Conservation (phyloP, 495 filamentous ascomycete genomes). For the Viridothelium virens region DNA sequence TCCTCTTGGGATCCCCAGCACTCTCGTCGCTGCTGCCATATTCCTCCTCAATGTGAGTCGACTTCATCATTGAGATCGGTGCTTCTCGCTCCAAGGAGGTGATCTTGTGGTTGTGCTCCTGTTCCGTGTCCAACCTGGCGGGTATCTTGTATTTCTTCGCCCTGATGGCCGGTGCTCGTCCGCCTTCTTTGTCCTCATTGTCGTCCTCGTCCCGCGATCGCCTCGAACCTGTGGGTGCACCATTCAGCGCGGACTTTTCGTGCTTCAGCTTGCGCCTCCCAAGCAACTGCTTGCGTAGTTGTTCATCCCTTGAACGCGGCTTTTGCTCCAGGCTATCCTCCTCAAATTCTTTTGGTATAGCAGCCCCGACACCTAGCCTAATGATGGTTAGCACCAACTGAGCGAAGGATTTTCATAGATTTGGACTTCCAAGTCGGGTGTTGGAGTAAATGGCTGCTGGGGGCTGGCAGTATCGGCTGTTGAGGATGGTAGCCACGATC, state of each 20-base stretch:
- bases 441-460: slow-evolving; percentile 12
- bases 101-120: neutral
- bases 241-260: slow-evolving; percentile 23
- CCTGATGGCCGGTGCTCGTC: slow-evolving; percentile 28
- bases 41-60: too few species aligned
- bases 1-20: neutral
- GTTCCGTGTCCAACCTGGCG: neutral
- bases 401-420: too few species aligned
- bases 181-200: slow-evolving; percentile 30
- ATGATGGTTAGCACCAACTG: neutral
- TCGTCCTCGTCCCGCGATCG: slow-evolving; percentile 26
- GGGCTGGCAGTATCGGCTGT: slow-evolving; percentile 33
- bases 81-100: neutral
- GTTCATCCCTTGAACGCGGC: slow-evolving; percentile 36
- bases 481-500: slow-evolving; percentile 45
- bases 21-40: neutral
- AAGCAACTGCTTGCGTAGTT: slow-evolving; percentile 39
- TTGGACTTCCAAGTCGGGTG: neutral
- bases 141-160: slow-evolving; percentile 12
- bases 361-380: slow-evolving; percentile 41
- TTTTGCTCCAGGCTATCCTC: slow-evolving; percentile 35
- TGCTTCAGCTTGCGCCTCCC: slow-evolving; percentile 35
- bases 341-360: slow-evolving; percentile 38
- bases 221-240: slow-evolving; percentile 18
- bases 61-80: neutral